A percentile compares a stretch with the other conserved stretches of the same genome.
Evolutionary conservation across 805 yeast genomes (phyloP).

Genomic region (Kodamaea kakaduensis): DNA sequence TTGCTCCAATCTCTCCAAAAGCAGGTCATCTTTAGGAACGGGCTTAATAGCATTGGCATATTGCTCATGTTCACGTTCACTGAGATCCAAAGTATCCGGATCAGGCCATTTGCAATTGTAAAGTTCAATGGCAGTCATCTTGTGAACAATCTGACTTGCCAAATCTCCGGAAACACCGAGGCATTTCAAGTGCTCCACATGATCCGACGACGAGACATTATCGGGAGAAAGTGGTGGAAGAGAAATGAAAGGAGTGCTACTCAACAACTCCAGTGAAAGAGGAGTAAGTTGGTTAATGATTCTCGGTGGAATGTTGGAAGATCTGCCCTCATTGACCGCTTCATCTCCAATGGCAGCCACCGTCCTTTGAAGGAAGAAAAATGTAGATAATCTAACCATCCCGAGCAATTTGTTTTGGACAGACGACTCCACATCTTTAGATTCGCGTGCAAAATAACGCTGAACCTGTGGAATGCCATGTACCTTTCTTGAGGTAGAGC

Average conservation of each 20-base stretch:
- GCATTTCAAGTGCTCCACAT: slow-evolving; percentile 1
- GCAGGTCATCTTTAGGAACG: neutral
- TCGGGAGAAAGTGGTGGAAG: slow-evolving; percentile 1
- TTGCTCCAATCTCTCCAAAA: neutral
- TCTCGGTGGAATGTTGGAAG: slow-evolving; percentile 2
- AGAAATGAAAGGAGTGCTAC: neutral
- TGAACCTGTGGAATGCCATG: slow-evolving; percentile 32
- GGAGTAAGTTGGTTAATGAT: slow-evolving; percentile 5
- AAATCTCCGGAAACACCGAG: slow-evolving; percentile 1
- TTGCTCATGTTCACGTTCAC: neutral
- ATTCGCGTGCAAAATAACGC: slow-evolving; percentile 10
- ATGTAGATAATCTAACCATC: neutral
- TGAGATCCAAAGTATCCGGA: slow-evolving; percentile 1
- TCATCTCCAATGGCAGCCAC: neutral
- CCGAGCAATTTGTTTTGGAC: neutral
- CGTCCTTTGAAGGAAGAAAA: neutral
- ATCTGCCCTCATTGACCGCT: neutral
- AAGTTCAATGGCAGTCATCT: slow-evolving; percentile 3
- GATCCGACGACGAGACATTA: slow-evolving; percentile 18
- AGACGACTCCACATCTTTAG: slow-evolving; percentile 1
- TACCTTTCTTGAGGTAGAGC: slow-evolving; percentile 4
- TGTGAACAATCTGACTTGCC: slow-evolving; percentile 3
- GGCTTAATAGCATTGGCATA: slow-evolving; percentile 1
- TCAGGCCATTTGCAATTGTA: slow-evolving; percentile 4
- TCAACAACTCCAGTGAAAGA: neutral